phyloP scores from a whole-genome alignment of 768 basidiomycete species.

The Amylocystis lapponica region DNA sequence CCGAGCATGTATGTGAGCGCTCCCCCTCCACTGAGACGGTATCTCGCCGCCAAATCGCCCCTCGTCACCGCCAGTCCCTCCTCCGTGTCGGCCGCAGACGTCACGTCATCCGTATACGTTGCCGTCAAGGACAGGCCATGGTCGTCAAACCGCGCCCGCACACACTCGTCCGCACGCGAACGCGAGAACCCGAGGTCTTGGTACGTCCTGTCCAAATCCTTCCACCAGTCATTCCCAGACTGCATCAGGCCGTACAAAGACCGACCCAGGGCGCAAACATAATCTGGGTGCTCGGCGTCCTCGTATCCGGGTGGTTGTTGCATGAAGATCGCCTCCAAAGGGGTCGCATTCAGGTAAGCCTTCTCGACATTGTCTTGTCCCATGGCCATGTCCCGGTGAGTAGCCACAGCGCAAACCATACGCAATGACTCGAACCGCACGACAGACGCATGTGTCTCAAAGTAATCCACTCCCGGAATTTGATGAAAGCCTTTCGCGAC shows the following conservation, averaged over 20 bases:
- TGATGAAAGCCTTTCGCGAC: slow-evolving; percentile 30
- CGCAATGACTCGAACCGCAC: neutral
- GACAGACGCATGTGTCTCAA: slow-evolving; percentile 21
- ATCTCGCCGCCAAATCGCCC: neutral
- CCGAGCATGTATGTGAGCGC: slow-evolving; percentile 11
- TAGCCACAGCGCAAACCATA: neutral
- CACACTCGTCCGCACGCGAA: neutral
- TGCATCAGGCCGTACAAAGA: slow-evolving; percentile 17
- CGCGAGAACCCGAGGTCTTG: neutral
- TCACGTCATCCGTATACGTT: slow-evolving; percentile 19
- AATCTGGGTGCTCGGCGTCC: slow-evolving; percentile 13
- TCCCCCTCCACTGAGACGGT: neutral
- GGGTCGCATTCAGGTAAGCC: neutral
- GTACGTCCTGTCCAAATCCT: neutral
- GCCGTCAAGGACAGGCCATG: neutral
- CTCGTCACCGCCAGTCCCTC: neutral
- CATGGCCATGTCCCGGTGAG: neutral
- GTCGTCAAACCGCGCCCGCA: neutral
- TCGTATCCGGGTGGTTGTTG: slow-evolving; percentile 6
- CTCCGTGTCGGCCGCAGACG: neutral
- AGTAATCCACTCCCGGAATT: slow-evolving; percentile 4
- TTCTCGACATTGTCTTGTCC: slow-evolving; percentile 1
- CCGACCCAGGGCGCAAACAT: slow-evolving; percentile 6
- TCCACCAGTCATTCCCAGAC: slow-evolving; percentile 4
- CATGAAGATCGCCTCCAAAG: neutral